Conservation (phyloP, 768 basidiomycete species). For the Tephrocybe sp. region DNA sequence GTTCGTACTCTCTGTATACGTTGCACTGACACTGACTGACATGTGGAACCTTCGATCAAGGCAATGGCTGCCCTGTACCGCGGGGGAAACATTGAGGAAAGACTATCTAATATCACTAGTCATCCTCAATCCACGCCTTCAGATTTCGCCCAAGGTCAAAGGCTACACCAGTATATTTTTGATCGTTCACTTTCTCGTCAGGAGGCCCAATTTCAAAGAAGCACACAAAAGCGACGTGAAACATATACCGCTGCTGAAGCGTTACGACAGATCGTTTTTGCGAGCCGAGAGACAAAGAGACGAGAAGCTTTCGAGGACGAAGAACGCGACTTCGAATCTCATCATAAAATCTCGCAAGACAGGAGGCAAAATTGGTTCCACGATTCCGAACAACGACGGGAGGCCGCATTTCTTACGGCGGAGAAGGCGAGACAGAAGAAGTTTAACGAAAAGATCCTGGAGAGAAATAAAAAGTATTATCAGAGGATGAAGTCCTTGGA, state of each 20-base stretch:
- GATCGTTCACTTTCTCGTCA: background rate
- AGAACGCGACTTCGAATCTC: too few relatives aligned
- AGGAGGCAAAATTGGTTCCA: too few relatives aligned
- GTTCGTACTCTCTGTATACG: background rate
- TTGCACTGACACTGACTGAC: too few relatives aligned
- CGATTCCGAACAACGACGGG: too few relatives aligned
- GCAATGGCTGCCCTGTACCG: background rate
- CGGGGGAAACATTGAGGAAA: background rate
- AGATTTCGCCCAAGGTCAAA: too few relatives aligned
- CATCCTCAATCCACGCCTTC: background rate
- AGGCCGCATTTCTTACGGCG: too few relatives aligned
- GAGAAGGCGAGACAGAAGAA: too few relatives aligned
- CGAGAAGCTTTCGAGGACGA: too few relatives aligned
- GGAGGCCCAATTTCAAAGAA: background rate
- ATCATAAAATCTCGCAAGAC: too few relatives aligned
- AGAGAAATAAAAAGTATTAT: too few relatives aligned
- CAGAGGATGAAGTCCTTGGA: too few relatives aligned
- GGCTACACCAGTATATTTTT: background rate
- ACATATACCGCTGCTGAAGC: background rate
- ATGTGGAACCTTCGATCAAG: background rate
- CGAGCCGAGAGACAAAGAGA: background rate
- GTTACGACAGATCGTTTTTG: background rate
- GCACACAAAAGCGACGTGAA: background rate
- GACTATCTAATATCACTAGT: background rate
- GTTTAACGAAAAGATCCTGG: too few relatives aligned